Evolutionary conservation across 495 filamentous ascomycete species (phyloP), one percentile per base, ranked within the genome.

Genomic region (Corynascus novoguineensis): DNA sequence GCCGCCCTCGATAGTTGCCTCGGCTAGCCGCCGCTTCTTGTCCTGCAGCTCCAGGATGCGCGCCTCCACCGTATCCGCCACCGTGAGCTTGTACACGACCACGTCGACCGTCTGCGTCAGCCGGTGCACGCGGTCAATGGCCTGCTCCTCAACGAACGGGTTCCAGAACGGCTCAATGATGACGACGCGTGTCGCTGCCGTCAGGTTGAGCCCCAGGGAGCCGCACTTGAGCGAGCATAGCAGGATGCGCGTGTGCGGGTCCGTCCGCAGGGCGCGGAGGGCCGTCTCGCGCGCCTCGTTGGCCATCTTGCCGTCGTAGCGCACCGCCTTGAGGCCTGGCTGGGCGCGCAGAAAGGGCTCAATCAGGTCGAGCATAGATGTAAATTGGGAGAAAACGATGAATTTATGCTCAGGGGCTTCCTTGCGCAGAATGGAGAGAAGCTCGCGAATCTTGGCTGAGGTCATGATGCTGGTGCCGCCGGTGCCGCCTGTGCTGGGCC

Each of bases 111-210:
- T 96, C 72, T 98, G 93, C 53, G 93, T 97, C 40, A 98, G 83
- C 11, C 93, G 89, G 62, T 98, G 93, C 44, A 98, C 93, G 41
- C 93, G 90, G 69, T 98, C 93, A 62, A 98, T 98, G 10, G 93
- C 93, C 78, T 97, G 93, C 70, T 97, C 93, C 79, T 98, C 93
- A 25, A 97, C 88, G 62, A 98, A 98, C 75, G 45, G 93, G 72
- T 98, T 98, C 93, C 93, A 98, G 71, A 97, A 98, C 0, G 93
- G 93, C 67, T 98, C 93, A 29, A 98, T 74, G 65, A 98, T 97
- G 37, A 98, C 82, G 9, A 98, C 93, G 34, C 93, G 81, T 58
- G 87, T 90, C 15, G 93, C 93, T 0, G 92, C 93, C 5, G 95
- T 97, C 28, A 98, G 78, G 69, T 98, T 98, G 15, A 98, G 81